phyloP scores from a whole-genome alignment of 192 early-diverging fungal species.

The Coemansia sp. region DNA sequence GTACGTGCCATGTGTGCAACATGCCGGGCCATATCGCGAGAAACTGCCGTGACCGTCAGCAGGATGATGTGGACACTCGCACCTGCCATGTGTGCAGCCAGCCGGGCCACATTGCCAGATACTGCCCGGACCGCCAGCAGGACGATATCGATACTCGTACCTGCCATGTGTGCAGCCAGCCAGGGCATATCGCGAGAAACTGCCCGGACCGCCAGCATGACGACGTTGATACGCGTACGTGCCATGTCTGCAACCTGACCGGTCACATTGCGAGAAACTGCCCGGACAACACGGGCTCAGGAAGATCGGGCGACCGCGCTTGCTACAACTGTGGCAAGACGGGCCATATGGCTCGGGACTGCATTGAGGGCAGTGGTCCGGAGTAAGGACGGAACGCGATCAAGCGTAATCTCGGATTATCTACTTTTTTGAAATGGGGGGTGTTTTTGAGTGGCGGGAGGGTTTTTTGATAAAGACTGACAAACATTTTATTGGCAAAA shows the following conservation, averaged over 20 bases:
- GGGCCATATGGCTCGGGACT: constrained; percentile 51
- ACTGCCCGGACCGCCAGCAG: constrained; percentile 21
- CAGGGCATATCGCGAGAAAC: constrained; percentile 43
- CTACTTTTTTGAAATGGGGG: too few species aligned
- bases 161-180: constrained; percentile 9
- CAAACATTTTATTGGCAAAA: too few species aligned
- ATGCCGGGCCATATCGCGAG: constrained; percentile 42
- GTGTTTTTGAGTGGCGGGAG: too few species aligned
- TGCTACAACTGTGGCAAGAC: constrained; percentile 46
- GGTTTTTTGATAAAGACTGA: too few species aligned
- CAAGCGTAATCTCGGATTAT: too few species aligned
- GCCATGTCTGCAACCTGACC: constrained; percentile 45
- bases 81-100: constrained; percentile 6
- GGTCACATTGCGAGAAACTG: constrained; percentile 53
- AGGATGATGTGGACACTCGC: neutral
- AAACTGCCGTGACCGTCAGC: constrained; percentile 26
- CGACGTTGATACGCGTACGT: constrained; percentile 16
- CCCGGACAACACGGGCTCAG: neutral
- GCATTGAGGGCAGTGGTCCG: constrained; percentile 9
- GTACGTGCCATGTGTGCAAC: constrained; percentile 9
- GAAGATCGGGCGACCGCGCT: constrained; percentile 10
- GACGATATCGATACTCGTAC: neutral
- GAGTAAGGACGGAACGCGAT: too few species aligned
- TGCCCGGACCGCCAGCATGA: constrained; percentile 14
- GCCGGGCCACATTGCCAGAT: constrained; percentile 45